phyloP scores from a whole-genome alignment of 1,139 yeast species.

The Entelexis paramagnoliae region DNA sequence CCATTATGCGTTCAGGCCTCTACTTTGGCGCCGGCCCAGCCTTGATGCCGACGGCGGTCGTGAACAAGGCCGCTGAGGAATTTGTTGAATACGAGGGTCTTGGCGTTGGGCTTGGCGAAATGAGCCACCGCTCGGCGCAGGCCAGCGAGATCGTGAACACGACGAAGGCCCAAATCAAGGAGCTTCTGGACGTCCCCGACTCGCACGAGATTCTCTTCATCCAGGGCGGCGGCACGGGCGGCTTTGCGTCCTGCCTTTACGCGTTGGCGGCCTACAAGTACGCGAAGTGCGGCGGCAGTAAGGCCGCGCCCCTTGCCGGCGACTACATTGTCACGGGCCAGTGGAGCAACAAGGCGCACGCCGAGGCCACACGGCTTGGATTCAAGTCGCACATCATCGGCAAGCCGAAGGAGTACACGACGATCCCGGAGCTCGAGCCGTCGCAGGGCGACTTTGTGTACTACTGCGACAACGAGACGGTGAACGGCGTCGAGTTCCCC shows the following conservation, averaged over 20 bases:
- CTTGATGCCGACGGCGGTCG: conserved; percentile 66
- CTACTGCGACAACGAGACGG: conserved; percentile 94
- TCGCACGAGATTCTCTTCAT: conserved; percentile 87
- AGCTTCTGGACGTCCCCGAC: conserved; percentile 68
- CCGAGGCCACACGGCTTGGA: conserved; percentile 80
- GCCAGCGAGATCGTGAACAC: conserved; percentile 69
- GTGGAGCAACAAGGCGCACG: conserved; percentile 82
- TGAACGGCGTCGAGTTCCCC: conserved; percentile 80
- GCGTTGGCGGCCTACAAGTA: conserved; percentile 71
- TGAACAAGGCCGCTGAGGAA: conserved; percentile 80
- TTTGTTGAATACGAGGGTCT: conserved; percentile 55
- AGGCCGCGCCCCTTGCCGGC: conserved; percentile 66
- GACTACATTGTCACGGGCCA: conserved; percentile 86
- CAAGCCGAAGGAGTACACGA: conserved; percentile 57
- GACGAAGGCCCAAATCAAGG: conserved; percentile 55
- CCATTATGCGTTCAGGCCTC: conserved; percentile 30
- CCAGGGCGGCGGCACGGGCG: conserved; percentile 98
- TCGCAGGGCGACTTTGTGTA: conserved; percentile 70
- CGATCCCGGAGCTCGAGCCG: conserved; percentile 66
- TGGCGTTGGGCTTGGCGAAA: conserved; percentile 87
- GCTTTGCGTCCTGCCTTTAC: conserved; percentile 78
- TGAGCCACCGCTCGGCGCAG: conserved; percentile 83
- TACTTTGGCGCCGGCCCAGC: conserved; percentile 99
- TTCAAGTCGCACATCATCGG: conserved; percentile 60
- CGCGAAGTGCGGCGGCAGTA: conserved; percentile 47